Base-by-base conservation (phyloP, 2,329 filamentous ascomycete species). In the Fusarium chuoi region DNA sequence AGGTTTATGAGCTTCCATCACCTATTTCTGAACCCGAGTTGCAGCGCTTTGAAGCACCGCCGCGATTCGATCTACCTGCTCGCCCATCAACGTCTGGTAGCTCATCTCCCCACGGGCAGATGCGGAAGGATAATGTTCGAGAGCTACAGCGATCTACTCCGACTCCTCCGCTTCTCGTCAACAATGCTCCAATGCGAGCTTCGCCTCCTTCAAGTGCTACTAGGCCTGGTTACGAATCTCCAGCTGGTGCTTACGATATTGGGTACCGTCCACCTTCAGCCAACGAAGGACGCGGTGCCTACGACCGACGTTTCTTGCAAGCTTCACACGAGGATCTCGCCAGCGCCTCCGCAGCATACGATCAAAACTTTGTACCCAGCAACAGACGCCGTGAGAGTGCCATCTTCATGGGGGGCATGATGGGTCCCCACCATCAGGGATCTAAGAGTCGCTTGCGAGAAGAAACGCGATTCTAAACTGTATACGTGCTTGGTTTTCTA, bases 371-470 rank as follows among this genome's bases (percentile, higher is more conserved):
- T 30, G 88, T 88, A 56, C 76, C 75, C 69, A 41, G 36, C 14
- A 88, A 83, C 45, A 88, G 85, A 77, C 85, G 89, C 55, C 86
- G 90, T 56, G 90, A 92, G 80, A 92, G 90, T 76, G 84, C 85
- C 51, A 89, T 92, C 80, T 89, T 90, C 68, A 84, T 87, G 77
- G 84, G 87, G 65, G 83, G 83, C 26, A 83, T 87, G 73, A 79
- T 82, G 57, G 84, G 85, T 33, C 79, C 89, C 38, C 87, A 84
- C 60, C 84, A 86, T 26, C 87, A 89, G 73, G 81, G 82, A 44
- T 87, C 86, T 0, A 87, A 85, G 77, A 89, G 87, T 73, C 87
- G 87, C 17, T 81, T 89, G 39, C 84, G 87, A 42, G 88, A 90
- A 70, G 87, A 89, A 78, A 84, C 84, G n/a, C 85, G 84, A 74